These are phyloP conservation scores for Camellia sinensis DNA, from an alignment of 148 eudicot genomes.

Conservation along the genomic window DNA sequence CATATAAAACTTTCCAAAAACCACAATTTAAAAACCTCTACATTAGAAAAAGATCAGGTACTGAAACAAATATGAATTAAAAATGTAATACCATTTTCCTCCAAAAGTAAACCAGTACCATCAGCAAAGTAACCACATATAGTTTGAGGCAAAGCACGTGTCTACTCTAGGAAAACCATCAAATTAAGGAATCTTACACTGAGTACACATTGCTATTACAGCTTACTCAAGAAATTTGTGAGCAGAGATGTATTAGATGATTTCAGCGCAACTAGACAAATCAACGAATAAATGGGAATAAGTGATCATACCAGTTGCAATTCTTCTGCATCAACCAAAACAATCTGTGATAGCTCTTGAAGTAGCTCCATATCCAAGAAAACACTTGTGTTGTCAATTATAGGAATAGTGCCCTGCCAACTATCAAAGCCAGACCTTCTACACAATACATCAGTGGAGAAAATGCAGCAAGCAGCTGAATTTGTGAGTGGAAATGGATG, in stretches of 20 bases:
- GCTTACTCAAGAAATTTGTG: background rate
- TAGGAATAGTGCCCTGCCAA: constrained; percentile 62
- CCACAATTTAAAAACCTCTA: background rate
- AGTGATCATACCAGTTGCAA: constrained; percentile 42
- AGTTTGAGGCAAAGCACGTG: background rate
- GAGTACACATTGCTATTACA: background rate
- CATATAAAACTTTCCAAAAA: background rate
- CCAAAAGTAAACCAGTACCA: background rate
- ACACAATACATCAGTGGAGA: constrained; percentile 50
- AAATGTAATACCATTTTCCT: background rate
- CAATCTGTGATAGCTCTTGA: constrained; percentile 48
- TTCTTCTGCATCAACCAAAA: constrained; percentile 47
- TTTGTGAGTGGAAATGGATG: constrained; percentile 23
- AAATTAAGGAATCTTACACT: background rate
- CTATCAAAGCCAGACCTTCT: constrained; percentile 41
- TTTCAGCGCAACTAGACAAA: background rate
- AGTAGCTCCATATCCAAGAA: constrained; percentile 66
- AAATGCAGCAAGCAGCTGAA: constrained; percentile 49
- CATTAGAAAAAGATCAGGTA: no score
- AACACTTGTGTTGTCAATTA: constrained; percentile 67
- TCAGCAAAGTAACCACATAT: background rate
- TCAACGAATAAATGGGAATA: background rate
- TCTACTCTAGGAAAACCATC: background rate
- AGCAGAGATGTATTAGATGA: background rate
- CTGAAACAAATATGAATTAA: background rate